Percentiles rank a stretch among this genome's conserved stretches.
phyloP scores from a whole-genome alignment of 129 eudicot species.

The Tagetes erecta region DNA sequence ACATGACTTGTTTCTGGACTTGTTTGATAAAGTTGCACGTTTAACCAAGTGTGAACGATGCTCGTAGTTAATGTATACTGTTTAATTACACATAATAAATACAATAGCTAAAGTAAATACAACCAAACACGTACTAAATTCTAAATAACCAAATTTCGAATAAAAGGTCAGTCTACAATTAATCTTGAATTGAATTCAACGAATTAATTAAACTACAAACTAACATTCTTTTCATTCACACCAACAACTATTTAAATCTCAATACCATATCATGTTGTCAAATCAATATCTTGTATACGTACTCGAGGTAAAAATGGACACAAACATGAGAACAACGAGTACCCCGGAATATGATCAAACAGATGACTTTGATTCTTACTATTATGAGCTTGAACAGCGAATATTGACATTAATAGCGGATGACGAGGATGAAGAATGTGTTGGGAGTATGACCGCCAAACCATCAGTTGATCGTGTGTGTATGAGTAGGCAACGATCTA shows the following conservation, averaged over 20 bases:
- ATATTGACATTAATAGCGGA: constrained; percentile 48
- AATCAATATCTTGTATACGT: background rate
- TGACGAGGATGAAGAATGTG: constrained; percentile 24
- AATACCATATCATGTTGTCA: background rate
- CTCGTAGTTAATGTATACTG: constrained; percentile 17
- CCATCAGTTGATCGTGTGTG: background rate
- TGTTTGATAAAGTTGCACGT: constrained; percentile 9
- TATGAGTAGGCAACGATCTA: constrained; percentile 1
- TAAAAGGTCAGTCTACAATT: constrained; percentile 14
- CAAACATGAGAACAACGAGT: background rate
- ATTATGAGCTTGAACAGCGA: constrained; percentile 34
- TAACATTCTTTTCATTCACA: constrained; percentile 13
- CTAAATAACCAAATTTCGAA: constrained; percentile 17
- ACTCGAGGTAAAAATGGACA: constrained; percentile 7
- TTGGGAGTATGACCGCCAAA: background rate
- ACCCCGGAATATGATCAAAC: background rate
- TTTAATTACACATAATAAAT: background rate
- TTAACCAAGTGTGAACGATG: constrained; percentile 21
- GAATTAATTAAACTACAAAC: background rate
- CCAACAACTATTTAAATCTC: constrained; percentile 22
- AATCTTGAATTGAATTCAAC: constrained; percentile 3
- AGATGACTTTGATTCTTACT: constrained; percentile 22
- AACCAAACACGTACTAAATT: constrained; percentile 17
- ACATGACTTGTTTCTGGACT: constrained; percentile 17
- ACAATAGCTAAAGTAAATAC: background rate